Percentiles rank a stretch among this genome's conserved stretches.
These are phyloP conservation scores for Flaveria brownii DNA, from an alignment of 129 eudicot genomes.

Conservation along the genomic window DNA sequence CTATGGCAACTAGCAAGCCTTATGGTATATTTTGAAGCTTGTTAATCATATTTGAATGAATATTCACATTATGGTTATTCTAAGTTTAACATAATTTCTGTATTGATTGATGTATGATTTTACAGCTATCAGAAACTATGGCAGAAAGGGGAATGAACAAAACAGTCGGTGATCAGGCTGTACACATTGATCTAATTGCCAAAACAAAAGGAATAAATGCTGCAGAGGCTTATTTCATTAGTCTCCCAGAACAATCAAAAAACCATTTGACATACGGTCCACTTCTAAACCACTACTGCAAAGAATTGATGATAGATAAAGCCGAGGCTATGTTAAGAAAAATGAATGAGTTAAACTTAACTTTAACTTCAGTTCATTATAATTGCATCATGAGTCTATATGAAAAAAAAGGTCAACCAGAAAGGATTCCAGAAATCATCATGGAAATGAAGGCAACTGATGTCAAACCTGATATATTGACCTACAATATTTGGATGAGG, in stretches of 20 bases:
- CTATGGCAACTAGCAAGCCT: neutral
- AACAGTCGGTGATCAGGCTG: constrained; percentile 89
- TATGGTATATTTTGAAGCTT: neutral
- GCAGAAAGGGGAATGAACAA: constrained; percentile 90
- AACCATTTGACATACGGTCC: constrained; percentile 79
- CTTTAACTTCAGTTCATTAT: constrained; percentile 68
- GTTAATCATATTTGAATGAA: neutral
- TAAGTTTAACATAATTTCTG: neutral
- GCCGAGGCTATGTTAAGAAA: constrained; percentile 80
- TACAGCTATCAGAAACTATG: constrained; percentile 93
- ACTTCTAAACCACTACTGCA: constrained; percentile 93
- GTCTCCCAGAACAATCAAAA: constrained; percentile 85
- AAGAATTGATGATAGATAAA: constrained; percentile 72
- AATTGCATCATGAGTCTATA: constrained; percentile 87
- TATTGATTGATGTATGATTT: neutral
- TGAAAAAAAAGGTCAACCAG: constrained; percentile 59
- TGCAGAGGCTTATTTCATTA: constrained; percentile 77
- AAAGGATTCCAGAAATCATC: constrained; percentile 60
- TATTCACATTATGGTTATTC: neutral
- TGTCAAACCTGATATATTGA: constrained; percentile 62
- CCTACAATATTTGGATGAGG: constrained; percentile 97
- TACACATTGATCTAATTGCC: constrained; percentile 86
- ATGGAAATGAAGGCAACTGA: constrained; percentile 88
- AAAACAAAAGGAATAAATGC: constrained; percentile 67
- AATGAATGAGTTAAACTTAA: constrained; percentile 83